Base-by-base conservation (phyloP, 805 yeast genomes). In the Nakazawaea holstii region DNA sequence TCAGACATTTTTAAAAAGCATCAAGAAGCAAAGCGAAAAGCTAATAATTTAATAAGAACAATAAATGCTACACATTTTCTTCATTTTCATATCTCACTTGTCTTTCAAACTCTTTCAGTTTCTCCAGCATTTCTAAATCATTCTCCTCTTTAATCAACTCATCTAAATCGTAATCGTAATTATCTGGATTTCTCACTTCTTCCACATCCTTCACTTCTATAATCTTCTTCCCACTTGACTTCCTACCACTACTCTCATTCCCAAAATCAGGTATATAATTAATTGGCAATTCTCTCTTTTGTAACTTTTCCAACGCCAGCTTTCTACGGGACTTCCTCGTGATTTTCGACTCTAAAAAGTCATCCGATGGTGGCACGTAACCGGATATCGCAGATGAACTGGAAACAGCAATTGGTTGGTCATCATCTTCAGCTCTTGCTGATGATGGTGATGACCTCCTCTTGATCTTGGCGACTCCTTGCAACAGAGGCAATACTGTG, bases 91-190 rank as follows among this genome's bases (percentile, higher is more conserved):
- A 13, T 8, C 33, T 24, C 33, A 45, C 26, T 30, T 29, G 43
- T n/a, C 30, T 39, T 15, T 45, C 26, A 7, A 32, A 24, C n/a
- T n/a, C 26, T 15, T 35, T 24, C 33, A 38, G 39, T 46, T 36
- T 43, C 20, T 57, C 44, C 28, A 43, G 28, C 36, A 41, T 46
- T 35, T 66, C 70, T 5, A 54, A 55, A 20, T 46, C 55, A 10
- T 55, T 48, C 46, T 67, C 70, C 38, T 67, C 65, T 17, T 62
- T 56, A 28, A 76, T 74, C 43, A 76, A 59, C 11, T 74, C 78
- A 50, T 76, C 71, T 27, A 76, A 54, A 50, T 74, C 77, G 49
- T 66, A 76, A 53, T 76, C 80, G 57, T 63, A 76, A 2, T 52
- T 58, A 52, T 72, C 68, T 7, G 79, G 78, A 54, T 74, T 71